These are phyloP conservation scores for Claviceps maximensis DNA, from an alignment of 2,329 filamentous ascomycete genomes.

Conservation along the genomic window DNA sequence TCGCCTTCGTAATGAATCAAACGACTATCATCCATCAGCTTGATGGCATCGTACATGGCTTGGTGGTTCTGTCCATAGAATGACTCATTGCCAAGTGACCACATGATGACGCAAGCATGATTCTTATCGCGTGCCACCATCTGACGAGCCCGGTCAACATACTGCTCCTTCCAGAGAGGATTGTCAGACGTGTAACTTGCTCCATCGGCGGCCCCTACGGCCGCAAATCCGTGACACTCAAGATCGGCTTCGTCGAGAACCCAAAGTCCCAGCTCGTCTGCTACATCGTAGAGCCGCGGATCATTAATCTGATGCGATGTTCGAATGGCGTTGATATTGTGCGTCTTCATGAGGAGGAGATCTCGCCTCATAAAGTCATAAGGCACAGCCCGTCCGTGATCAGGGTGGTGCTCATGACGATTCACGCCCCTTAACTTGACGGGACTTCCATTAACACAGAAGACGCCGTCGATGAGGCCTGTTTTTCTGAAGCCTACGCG, in stretches of 20 bases:
- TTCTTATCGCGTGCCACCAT: slow-evolving; percentile 48
- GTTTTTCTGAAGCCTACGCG: slow-evolving; percentile 50
- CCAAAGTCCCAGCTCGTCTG: slow-evolving; percentile 51
- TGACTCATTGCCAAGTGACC: slow-evolving; percentile 60
- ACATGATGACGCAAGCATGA: slow-evolving; percentile 53
- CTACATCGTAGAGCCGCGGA: slow-evolving; percentile 44
- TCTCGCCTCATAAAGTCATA: slow-evolving; percentile 47
- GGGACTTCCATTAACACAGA: slow-evolving; percentile 51
- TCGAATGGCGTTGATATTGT: slow-evolving; percentile 59
- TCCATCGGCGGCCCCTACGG: slow-evolving; percentile 23
- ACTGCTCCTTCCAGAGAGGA: slow-evolving; percentile 47
- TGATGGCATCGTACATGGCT: slow-evolving; percentile 54
- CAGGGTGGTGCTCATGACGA: slow-evolving; percentile 56
- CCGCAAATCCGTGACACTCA: slow-evolving; percentile 38
- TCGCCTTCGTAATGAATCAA: slow-evolving; percentile 56
- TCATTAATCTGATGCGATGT: slow-evolving; percentile 56
- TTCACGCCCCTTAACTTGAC: slow-evolving; percentile 57
- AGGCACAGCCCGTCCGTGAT: slow-evolving; percentile 47
- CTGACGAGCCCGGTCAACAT: slow-evolving; percentile 52
- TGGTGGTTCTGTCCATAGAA: slow-evolving; percentile 57
- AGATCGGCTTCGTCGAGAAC: slow-evolving; percentile 46
- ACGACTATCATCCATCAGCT: slow-evolving; percentile 39
- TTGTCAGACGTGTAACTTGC: slow-evolving; percentile 42
- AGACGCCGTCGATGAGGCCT: slow-evolving; percentile 46
- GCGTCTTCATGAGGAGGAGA: slow-evolving; percentile 50